Conservation (phyloP, 768 basidiomycete genomes). For the Russula sp. region DNA sequence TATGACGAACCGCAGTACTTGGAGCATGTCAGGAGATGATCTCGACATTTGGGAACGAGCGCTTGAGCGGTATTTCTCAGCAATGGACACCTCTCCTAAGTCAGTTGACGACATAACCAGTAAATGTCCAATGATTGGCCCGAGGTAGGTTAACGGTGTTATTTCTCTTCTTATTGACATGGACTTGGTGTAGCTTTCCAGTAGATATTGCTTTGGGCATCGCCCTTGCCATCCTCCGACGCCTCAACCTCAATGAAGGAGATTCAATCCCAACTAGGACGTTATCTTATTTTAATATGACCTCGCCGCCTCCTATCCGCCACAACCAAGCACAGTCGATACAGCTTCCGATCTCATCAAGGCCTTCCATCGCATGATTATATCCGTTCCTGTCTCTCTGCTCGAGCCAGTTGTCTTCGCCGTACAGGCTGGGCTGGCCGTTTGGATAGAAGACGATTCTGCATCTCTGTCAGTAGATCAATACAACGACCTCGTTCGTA, state of each 20-base stretch:
- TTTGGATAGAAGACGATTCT: conserved; percentile 24
- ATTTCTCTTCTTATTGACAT: neutral
- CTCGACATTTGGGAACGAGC: conserved; percentile 22
- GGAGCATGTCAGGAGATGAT: conserved; percentile 22
- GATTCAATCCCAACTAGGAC: neutral
- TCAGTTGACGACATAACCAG: conserved; percentile 1
- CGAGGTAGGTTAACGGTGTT: conserved; percentile 3
- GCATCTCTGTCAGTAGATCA: conserved; percentile 1
- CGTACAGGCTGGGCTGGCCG: conserved; percentile 12
- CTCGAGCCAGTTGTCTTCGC: conserved; percentile 4
- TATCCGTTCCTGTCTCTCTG: neutral
- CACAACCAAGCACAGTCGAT: conserved; percentile 1
- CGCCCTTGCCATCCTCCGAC: conserved; percentile 14
- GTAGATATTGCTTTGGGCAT: conserved; percentile 12
- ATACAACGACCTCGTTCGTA: conserved; percentile 20
- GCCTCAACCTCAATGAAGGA: conserved; percentile 9
- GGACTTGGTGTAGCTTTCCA: conserved; percentile 11
- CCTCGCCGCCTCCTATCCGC: conserved; percentile 17
- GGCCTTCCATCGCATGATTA: conserved; percentile 5
- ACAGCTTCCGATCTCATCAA: conserved; percentile 2
- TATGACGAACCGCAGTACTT: conserved; percentile 7
- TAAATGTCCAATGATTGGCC: conserved; percentile 10
- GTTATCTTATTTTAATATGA: conserved; percentile 8
- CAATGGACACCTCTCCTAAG: neutral
- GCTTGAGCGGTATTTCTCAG: conserved; percentile 1